Percentiles rank a stretch among this genome's conserved stretches.
phyloP scores from a whole-genome alignment of 345 rosid genomes.

The Citrus reticulata region DNA sequence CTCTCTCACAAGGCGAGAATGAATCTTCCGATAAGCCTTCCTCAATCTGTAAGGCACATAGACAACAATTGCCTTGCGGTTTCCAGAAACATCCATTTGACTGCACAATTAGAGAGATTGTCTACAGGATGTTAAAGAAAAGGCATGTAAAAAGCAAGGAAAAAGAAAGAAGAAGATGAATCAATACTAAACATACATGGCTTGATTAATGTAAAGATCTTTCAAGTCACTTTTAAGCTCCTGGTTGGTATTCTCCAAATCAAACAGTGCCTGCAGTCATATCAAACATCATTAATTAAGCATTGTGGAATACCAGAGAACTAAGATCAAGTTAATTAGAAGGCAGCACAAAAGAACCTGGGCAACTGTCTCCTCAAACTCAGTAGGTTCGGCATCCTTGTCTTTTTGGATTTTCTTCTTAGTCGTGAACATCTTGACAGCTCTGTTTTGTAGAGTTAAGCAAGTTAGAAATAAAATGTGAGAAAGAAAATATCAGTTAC shows the following conservation, averaged over 20 bases:
- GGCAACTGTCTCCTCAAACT: slow-evolving; percentile 81
- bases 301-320: neutral
- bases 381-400: slow-evolving; percentile 78
- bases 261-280: slow-evolving; percentile 62
- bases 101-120: slow-evolving; percentile 30
- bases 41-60: slow-evolving; percentile 79
- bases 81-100: slow-evolving; percentile 67
- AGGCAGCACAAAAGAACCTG: slow-evolving; percentile 35
- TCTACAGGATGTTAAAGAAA: neutral
- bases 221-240: slow-evolving; percentile 82
- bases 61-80: slow-evolving; percentile 79
- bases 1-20: slow-evolving; percentile 80
- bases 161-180: neutral
- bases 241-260: slow-evolving; percentile 76
- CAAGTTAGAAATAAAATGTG: neutral
- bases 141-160: neutral
- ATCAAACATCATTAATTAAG: slow-evolving; percentile 7
- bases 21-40: slow-evolving; percentile 84
- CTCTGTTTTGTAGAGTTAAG: slow-evolving; percentile 20
- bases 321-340: neutral
- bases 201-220: slow-evolving; percentile 76
- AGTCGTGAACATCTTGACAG: slow-evolving; percentile 68
- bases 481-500: neutral
- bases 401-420: slow-evolving; percentile 84
- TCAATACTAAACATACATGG: slow-evolving; percentile 40